Evolutionary conservation across 345 rosid genomes (phyloP), one percentile per base, ranked within the genome.

Genomic region (Arabidopsis suecica): DNA sequence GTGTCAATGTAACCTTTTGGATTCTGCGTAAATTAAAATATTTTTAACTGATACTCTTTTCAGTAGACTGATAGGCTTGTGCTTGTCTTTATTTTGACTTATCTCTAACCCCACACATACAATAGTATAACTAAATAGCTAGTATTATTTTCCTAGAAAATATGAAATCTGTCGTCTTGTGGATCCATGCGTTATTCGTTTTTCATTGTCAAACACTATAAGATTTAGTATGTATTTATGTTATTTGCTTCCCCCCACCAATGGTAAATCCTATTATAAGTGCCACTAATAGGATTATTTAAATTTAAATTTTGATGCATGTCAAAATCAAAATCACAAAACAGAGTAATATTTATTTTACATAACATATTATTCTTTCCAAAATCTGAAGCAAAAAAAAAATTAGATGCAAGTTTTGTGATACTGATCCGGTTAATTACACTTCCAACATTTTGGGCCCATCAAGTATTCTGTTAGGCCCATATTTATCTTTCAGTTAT

Each of bases 11-110:
- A 72, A 72, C 28, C 65, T 78, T 78, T 65, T 59, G 68, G 73
- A 36, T 65, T 72, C 57, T 71, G 55, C 42, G 54, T 10, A 54
- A 62, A 48, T 22, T 61, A 53, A 62, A 45, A 5, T 44, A 20
- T 10, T 32, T 32, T 34, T 22, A 56, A 41, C 25, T 13, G 23
- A 20, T 57, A 9, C 16, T 61, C 3, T 32, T 38, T 65, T 45
- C 50, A 69, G 53, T 61, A 78, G 78, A 59, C 34, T 38, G 2
- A 33, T 78, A 66, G 73, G 63, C 63, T 16, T 16, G 18, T 16
- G 18, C 41, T 72, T 72, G 73, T 78, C 81, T 58, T 58, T 71
- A 38, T 56, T 77, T 77, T 77, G 80, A 71, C 76, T 71, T 64
- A 71, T 77, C 25, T 65, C 49, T 56, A 71, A 64, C 67, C 65